Percentiles rank a stretch among this genome's conserved stretches.
These are phyloP conservation scores for Juncus inflexus DNA, from an alignment of 176 grass and related monocot genomes.

Conservation along the genomic window DNA sequence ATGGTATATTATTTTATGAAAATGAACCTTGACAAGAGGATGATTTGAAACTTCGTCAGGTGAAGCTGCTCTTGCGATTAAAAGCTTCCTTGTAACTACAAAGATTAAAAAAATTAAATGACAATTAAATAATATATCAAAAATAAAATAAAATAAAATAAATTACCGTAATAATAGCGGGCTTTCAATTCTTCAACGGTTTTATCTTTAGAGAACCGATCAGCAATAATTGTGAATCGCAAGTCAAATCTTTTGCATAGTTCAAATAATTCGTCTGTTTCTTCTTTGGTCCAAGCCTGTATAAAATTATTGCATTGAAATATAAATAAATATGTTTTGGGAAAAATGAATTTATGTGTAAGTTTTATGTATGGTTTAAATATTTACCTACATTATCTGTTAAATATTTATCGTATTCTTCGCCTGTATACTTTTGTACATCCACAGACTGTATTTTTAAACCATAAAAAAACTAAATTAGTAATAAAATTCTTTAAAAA, in stretches of 20 bases:
- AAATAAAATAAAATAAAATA: slow-evolving; percentile 4
- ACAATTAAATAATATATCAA: not conserved
- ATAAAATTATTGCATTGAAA: slow-evolving; percentile 31
- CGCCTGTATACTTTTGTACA: slow-evolving; percentile 72
- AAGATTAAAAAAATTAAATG: too few relatives aligned
- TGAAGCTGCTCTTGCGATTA: slow-evolving; percentile 81
- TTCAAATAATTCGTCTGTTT: slow-evolving; percentile 90
- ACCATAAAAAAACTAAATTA: slow-evolving; percentile 16
- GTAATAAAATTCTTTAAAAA: not conserved
- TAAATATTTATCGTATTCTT: slow-evolving; percentile 98
- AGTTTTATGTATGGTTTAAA: slow-evolving; percentile 19
- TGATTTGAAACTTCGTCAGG: slow-evolving; percentile 73
- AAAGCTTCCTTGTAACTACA: slow-evolving; percentile 61
- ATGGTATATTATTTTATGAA: slow-evolving; percentile 1
- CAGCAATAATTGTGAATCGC: slow-evolving; percentile 87
- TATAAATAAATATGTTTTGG: slow-evolving; percentile 12
- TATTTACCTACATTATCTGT: slow-evolving; percentile 85
- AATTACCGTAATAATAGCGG: slow-evolving; percentile 87
- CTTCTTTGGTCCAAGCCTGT: slow-evolving; percentile 83
- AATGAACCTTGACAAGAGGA: slow-evolving; percentile 73
- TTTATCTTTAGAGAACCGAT: slow-evolving; percentile 69
- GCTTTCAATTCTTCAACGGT: slow-evolving; percentile 87
- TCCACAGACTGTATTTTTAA: slow-evolving; percentile 71
- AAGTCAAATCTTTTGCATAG: slow-evolving; percentile 87
- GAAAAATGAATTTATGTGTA: not conserved